Evolutionary conservation across 768 basidiomycete genomes (phyloP), one percentile per base, ranked within the genome.

Genomic region (Auricularia sp.): DNA sequence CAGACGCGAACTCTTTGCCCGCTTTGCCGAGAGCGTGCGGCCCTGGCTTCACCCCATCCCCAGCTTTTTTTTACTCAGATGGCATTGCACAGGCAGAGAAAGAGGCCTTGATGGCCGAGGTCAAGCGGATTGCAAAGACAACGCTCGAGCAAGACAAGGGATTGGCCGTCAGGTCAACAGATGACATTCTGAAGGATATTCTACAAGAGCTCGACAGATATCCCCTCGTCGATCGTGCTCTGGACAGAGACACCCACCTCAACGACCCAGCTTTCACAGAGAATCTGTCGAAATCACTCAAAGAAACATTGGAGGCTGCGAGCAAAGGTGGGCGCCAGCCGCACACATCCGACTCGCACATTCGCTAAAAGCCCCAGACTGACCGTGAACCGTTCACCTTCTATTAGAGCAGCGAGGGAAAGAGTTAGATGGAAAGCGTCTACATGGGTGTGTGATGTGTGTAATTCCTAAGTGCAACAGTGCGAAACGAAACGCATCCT

Each of bases 181-280:
- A 87, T 2, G 73, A 74, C 10, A 75, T 83, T n/a, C 77, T 83
- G 67, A 76, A 80, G 65, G 88, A 89, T 68, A 74, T 91, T 14
- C 80, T 86, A 77, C 86, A 88, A 59, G 87, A 91, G 70, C 77
- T 90, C 35, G 86, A 89, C 16, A 10, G 88, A 65, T 88, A 84
- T 72, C 86, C 87, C 18, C 75, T 87, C 34, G 79, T 88, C 35
- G 86, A 88, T 67, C 83, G 86, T 18, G 85, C 86, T 11, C 81
- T 84, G 3, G 54, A 66, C 11, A 71, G 73, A 10, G 42, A 69
- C 6, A 21, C 56, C 8, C 16, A 54, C 34, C 29, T 61, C 14
- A 65, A 65, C 39, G 66, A 67, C 47, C 64, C 65, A n/a, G 45
- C 63, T 18, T 62, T 64, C 47, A 51, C 7, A 16, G 18, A 51